Percentiles rank a stretch among this genome's conserved stretches.
Evolutionary conservation across 495 filamentous ascomycete genomes (phyloP).

Genomic region (Aspergillus avenaceus): DNA sequence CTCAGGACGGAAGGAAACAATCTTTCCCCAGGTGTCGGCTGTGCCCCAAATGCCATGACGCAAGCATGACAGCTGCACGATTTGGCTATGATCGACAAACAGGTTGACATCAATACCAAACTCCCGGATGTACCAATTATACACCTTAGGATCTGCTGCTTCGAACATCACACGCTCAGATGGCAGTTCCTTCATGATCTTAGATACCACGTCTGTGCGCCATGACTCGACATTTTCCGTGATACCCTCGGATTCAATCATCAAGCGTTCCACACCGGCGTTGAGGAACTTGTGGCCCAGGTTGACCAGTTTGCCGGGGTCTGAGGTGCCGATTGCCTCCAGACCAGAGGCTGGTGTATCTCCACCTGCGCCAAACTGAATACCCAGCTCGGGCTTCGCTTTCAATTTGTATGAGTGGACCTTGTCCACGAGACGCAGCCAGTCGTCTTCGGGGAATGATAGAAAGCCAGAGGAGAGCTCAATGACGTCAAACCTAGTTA

Average conservation of each 20-base stretch:
- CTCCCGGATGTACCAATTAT: slow-evolving; percentile 57
- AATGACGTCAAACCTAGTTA: slow-evolving; percentile 49
- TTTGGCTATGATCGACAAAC: slow-evolving; percentile 59
- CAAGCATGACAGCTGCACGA: slow-evolving; percentile 52
- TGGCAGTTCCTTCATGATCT: slow-evolving; percentile 50
- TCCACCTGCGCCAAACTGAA: slow-evolving; percentile 58
- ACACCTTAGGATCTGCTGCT: slow-evolving; percentile 55
- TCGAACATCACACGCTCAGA: slow-evolving; percentile 59
- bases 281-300: slow-evolving; percentile 50
- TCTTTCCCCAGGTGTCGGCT: slow-evolving; percentile 54
- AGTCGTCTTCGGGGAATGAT: slow-evolving; percentile 51
- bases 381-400: slow-evolving; percentile 57
- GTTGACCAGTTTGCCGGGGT: slow-evolving; percentile 46
- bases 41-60: slow-evolving; percentile 56
- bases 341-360: slow-evolving; percentile 48
- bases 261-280: slow-evolving; percentile 53
- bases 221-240: slow-evolving; percentile 55
- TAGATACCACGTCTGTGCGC: slow-evolving; percentile 55
- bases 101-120: slow-evolving; percentile 58
- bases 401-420: slow-evolving; percentile 48
- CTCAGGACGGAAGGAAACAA: slow-evolving; percentile 44
- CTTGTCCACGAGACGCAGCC: slow-evolving; percentile 52
- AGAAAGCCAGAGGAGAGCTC: slow-evolving; percentile 54
- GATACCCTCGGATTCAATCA: slow-evolving; percentile 62
- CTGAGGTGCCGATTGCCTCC: slow-evolving; percentile 49